Conservation (phyloP, 768 basidiomycete genomes). For the Sarcodon aspratus region DNA sequence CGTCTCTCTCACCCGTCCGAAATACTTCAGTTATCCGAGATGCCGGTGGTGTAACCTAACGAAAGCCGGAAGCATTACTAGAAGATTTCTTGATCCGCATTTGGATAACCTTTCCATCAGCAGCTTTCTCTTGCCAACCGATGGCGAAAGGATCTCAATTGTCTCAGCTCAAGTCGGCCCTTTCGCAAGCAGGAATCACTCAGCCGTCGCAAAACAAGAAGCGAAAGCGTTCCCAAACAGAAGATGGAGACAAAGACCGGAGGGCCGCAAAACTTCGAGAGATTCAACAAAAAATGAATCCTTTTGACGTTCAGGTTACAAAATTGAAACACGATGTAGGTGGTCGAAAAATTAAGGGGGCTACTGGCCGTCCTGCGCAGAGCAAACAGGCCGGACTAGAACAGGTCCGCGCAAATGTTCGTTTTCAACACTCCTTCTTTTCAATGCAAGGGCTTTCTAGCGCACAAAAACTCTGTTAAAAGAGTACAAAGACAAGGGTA, state of each 20-base stretch:
- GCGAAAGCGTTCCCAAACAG: slow-evolving; percentile 45
- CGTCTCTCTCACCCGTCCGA: too few species aligned
- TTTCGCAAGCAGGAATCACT: slow-evolving; percentile 70
- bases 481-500: slow-evolving; percentile 73
- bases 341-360: slow-evolving; percentile 77
- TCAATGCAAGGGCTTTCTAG: slow-evolving; percentile 25
- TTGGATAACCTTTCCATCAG: not conserved
- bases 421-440: not conserved
- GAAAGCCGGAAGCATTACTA: too few species aligned
- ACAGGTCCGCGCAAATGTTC: slow-evolving; percentile 38
- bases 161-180: slow-evolving; percentile 78
- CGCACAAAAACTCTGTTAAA: slow-evolving; percentile 82
- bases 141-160: slow-evolving; percentile 88
- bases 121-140: not conserved
- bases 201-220: slow-evolving; percentile 53
- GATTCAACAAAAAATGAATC: slow-evolving; percentile 81
- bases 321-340: slow-evolving; percentile 91
- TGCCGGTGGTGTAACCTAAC: too few species aligned
- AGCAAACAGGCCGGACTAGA: slow-evolving; percentile 89
- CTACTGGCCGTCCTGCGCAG: slow-evolving; percentile 71
- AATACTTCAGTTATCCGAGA: too few species aligned
- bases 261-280: slow-evolving; percentile 68
- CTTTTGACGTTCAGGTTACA: slow-evolving; percentile 89
- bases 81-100: too few species aligned
- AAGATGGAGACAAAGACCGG: slow-evolving; percentile 77